Percentiles rank a stretch among this genome's conserved stretches.
Evolutionary conservation across 768 basidiomycete genomes (phyloP).

Genomic region (Mycena capillaripes): DNA sequence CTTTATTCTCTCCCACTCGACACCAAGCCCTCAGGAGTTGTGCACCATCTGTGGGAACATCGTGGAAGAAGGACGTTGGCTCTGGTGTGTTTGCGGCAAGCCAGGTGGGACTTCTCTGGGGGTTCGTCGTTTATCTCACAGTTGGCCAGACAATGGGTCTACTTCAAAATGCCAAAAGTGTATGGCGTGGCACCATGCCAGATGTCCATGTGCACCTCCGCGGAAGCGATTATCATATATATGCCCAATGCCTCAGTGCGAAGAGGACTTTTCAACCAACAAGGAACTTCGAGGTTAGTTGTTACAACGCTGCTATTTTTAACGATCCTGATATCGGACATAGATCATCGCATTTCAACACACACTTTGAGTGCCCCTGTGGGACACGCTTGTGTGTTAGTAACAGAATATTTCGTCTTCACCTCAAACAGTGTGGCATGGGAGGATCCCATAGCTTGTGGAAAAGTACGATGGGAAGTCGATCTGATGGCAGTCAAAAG

Average conservation of each 20-base stretch:
- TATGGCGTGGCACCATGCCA: background rate
- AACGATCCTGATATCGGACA: background rate
- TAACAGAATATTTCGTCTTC: background rate
- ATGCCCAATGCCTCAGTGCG: background rate
- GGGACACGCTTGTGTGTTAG: background rate
- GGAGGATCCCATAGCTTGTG: no score
- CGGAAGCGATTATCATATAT: background rate
- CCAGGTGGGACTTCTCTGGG: background rate
- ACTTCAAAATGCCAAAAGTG: background rate
- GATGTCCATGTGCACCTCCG: background rate
- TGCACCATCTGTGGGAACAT: slow-evolving; percentile 1
- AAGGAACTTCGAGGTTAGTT: background rate
- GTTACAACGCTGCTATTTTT: no score
- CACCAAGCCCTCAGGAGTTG: background rate
- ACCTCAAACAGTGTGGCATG: no score
- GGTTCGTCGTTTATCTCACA: background rate
- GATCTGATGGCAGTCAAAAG: no score
- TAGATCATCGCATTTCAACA: background rate
- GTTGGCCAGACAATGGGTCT: background rate
- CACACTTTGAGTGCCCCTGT: background rate
- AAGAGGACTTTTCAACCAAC: background rate
- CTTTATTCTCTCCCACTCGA: background rate
- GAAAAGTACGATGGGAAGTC: no score
- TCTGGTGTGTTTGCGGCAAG: background rate
- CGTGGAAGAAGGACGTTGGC: background rate